Conservation (phyloP, 768 basidiomycete species). For the Russula earlei region DNA sequence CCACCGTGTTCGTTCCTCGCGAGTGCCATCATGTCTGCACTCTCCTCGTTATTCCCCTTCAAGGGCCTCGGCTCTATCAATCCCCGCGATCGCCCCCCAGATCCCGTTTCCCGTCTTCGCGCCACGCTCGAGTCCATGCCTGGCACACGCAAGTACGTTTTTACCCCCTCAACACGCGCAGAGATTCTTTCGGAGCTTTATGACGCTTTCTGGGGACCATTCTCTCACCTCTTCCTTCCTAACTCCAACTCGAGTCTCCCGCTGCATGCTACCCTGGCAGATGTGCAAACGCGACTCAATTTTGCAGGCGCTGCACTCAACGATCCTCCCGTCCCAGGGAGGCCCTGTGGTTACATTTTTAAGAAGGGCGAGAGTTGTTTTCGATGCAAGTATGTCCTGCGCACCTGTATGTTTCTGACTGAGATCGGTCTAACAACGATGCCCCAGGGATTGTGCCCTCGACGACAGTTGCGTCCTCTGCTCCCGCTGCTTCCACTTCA, state of each 20-base stretch:
- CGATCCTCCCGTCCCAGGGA: slow-evolving; percentile 52
- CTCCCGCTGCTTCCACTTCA: slow-evolving; percentile 79
- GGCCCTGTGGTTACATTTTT: slow-evolving; percentile 78
- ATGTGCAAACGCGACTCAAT: slow-evolving; percentile 52
- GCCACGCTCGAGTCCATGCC: slow-evolving; percentile 77
- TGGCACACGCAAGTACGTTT: slow-evolving; percentile 65
- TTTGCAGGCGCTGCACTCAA: slow-evolving; percentile 53
- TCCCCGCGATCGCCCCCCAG: slow-evolving; percentile 45
- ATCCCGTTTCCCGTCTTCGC: slow-evolving; percentile 63
- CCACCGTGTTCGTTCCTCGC: slow-evolving; percentile 1
- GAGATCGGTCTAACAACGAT: not conserved
- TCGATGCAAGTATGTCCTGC: slow-evolving; percentile 72
- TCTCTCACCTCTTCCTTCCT: slow-evolving; percentile 64
- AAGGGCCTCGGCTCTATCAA: slow-evolving; percentile 48
- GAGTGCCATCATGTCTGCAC: slow-evolving; percentile 28
- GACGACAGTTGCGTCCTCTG: slow-evolving; percentile 90
- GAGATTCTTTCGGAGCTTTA: slow-evolving; percentile 79
- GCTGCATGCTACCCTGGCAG: slow-evolving; percentile 53
- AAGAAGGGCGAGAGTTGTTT: slow-evolving; percentile 89
- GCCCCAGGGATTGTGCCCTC: slow-evolving; percentile 73
- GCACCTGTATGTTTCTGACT: not conserved
- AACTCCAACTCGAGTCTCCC: slow-evolving; percentile 54
- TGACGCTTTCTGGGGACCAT: slow-evolving; percentile 71
- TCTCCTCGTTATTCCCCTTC: slow-evolving; percentile 38
- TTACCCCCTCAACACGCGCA: slow-evolving; percentile 62